Evolutionary conservation across 306 rosid genomes (phyloP), one percentile per base, ranked within the genome.

Genomic region (Delonix regia): DNA sequence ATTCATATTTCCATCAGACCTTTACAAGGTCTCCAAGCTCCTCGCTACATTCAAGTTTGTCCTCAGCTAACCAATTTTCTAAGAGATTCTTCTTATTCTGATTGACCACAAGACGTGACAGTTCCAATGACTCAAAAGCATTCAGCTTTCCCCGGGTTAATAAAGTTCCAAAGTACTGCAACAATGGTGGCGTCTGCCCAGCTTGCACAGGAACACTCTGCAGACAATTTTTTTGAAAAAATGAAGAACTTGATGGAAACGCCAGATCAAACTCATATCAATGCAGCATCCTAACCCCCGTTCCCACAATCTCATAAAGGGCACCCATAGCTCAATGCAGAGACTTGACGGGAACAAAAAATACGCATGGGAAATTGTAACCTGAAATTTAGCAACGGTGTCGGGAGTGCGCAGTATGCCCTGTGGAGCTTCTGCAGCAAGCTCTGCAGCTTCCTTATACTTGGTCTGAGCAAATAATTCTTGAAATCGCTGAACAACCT

Each of bases 11-110:
- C 44, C 71, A 34, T n/a, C n/a, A 84, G 70, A 92, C 98, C 97
- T 92, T 94, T 84, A 94, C 98, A 86, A 94, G 98, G 81, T 94
- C 98, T 64, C 98, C 98, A 36, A 94, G 87, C 65, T 94, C 98
- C 85, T 94, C 97, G 1, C 94, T 92, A 86, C 98, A 94, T 85
- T 94, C 98, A 78, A 94, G 89, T 78, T 94, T 94, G 89, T 94
- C 98, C 83, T 94, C 97, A 7, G 97, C 98, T 81, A 94, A 87
- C 98, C 98, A 94, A 86, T 92, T 94, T 53, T 94, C 98, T 83
- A 94, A 55, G 34, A 94, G 95, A 85, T 92, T 92, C 86, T 94
- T 94, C 84, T 94, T 94, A 87, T 94, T 94, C 85, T 94, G 97
- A 83, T 94, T 94, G 76, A 94, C 98, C 27, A 94, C 97, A 73